Base-by-base conservation (phyloP, 2,329 filamentous ascomycete genomes). In the Epichloe coenophiala region DNA sequence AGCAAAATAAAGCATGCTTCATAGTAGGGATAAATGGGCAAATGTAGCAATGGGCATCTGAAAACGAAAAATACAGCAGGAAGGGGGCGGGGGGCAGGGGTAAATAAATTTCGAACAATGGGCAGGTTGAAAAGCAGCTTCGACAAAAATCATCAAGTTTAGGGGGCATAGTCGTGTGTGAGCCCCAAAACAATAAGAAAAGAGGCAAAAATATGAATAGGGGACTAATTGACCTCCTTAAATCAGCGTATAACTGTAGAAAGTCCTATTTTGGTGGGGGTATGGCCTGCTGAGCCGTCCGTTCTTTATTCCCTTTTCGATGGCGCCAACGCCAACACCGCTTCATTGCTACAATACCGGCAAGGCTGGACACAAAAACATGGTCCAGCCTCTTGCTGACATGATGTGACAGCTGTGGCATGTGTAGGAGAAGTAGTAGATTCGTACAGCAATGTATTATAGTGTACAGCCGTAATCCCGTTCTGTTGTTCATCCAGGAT, bases 401-500 rank as follows among this genome's bases (percentile, higher is more conserved):
- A 5, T 23, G 12, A 13, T 21, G 5, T 17, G 13, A 45, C n/a
- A 45, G 33, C n/a, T 19, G 31, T 9, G 44, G 33, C 12, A 23
- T 15, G n/a, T 19, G 44, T 9, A 36, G 15, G 13, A 45, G 41
- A 23, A 23, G n/a, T 45, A 11, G 31, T 44, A 33, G 40, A 48
- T 44, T 44, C 47, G 40, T 49, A 49, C 47, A 49, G 40, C 44
- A n/a, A 36, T n/a, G 9, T 43, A 40, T 4, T n/a, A 23, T 49
- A 44, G 17, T 44, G 33, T 49, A 49, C 47, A 49, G 31, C 41
- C 47, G 19, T 39, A n/a, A 44, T 49, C 31, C 47, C 38, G 33
- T 31, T 35, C 38, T 48, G 46, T 48, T 42, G 46, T 21, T 42
- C 31, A 39, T 42, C 46, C 27, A 19, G 21, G 21, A 35, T 4